Evolutionary conservation across 2,329 filamentous ascomycete genomes (phyloP), one percentile per base, ranked within the genome.

Genomic region (Fusarium mexicanum): DNA sequence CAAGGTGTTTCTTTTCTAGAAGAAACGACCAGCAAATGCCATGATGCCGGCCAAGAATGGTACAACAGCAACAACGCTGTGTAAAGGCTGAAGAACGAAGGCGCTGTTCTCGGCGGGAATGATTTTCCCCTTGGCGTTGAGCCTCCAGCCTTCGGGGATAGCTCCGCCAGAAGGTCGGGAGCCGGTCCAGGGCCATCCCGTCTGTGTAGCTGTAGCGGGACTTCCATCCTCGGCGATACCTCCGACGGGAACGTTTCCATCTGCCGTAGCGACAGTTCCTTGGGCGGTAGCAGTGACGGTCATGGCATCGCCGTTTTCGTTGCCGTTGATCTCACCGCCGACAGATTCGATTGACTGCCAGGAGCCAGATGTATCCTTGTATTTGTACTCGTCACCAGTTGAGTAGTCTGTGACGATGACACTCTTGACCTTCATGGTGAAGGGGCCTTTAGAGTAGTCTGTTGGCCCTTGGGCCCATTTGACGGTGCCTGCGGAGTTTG

Each of bases 341-440:
- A 92, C 88, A 61, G 96, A 91, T 77, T 89, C 84, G 82, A 99
- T 98, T 55, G 93, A 96, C 74, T 90, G 80, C 94, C 94, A 98
- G 29, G 87, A 89, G 54, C 96, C 96, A 54, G 89, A 92, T 43
- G 87, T 89, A 81, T 96, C 93, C 75, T 89, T 89, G 85, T 98
- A 99, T 65, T 85, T 87, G 86, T 99, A 99, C 72, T 92, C 86
- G 24, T 89, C 92, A 61, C 96, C 96, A 4, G 95, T 98, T 29
- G 95, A 98, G 86, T 98, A 99, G 85, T 99, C 96, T 59, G 91
- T 92, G 47, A 98, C 90, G 62, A 88, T 86, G 76, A 98, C 84
- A 37, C 89, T 93, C 82, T 92, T 89, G 80, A 98, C 91, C 61
- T 89, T 85, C 95, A 98, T 98, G 73, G 88, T 91, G 85, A 93